Evolutionary conservation across 495 filamentous ascomycete genomes (phyloP).

Genomic region (Annulohypoxylon stygium): DNA sequence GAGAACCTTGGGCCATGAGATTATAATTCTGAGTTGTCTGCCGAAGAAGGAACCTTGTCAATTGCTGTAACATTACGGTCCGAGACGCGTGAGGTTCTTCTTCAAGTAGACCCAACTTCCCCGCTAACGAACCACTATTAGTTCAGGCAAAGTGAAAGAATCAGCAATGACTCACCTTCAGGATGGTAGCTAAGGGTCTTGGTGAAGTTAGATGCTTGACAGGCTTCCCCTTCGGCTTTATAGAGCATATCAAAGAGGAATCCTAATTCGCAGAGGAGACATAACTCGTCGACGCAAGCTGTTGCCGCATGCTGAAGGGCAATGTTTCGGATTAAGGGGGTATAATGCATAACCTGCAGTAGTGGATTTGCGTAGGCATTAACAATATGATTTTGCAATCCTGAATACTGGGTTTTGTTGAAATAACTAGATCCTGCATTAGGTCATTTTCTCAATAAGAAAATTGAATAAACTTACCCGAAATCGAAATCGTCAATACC

Average conservation of each 20-base stretch:
- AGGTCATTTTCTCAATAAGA: not conserved
- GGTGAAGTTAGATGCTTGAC: constrained; percentile 96
- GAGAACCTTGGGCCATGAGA: constrained; percentile 68
- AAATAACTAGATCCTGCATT: constrained; percentile 73
- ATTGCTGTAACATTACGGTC: constrained; percentile 78
- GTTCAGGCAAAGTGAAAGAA: not conserved
- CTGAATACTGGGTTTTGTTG: constrained; percentile 91
- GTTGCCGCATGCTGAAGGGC: constrained; percentile 91
- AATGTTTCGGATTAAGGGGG: constrained; percentile 86
- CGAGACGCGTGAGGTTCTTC: constrained; percentile 80
- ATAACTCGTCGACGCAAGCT: constrained; percentile 81
- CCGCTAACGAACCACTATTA: constrained; percentile 60
- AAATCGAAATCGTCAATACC: constrained; percentile 99
- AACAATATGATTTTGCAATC: constrained; percentile 93
- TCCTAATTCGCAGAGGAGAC: constrained; percentile 93
- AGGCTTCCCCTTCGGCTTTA: constrained; percentile 91
- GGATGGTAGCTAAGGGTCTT: constrained; percentile 86
- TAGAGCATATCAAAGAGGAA: constrained; percentile 98
- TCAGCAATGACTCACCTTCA: constrained; percentile 62
- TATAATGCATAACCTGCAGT: constrained; percentile 91
- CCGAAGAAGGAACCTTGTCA: constrained; percentile 81
- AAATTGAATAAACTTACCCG: constrained; percentile 66
- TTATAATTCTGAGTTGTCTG: constrained; percentile 78
- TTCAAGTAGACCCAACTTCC: constrained; percentile 80
- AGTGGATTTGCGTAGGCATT: constrained; percentile 97